Conservation (phyloP, 345 rosid species). For the Mallotus nudiflorus region DNA sequence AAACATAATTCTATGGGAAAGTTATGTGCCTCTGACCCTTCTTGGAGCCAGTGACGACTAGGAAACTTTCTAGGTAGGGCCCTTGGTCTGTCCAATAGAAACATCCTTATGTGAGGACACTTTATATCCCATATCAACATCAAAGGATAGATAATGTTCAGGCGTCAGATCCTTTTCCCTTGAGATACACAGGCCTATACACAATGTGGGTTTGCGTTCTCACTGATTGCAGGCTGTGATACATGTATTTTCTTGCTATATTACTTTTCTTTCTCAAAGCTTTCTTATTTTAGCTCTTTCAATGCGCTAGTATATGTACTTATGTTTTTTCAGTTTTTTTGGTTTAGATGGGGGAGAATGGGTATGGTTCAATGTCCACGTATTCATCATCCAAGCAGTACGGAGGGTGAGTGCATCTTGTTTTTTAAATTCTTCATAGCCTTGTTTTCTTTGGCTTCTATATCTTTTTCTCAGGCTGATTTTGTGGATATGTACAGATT, state of each 20-base stretch:
- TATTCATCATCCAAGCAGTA: slow-evolving; percentile 64
- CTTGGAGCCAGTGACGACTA: background rate
- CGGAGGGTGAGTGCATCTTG: slow-evolving; percentile 62
- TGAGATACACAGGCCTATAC: background rate
- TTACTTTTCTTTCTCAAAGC: background rate
- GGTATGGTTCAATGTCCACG: slow-evolving; percentile 64
- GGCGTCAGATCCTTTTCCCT: background rate
- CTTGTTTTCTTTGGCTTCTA: slow-evolving; percentile 2
- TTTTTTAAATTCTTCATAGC: slow-evolving; percentile 1
- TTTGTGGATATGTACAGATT: slow-evolving; percentile 42
- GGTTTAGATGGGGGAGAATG: slow-evolving; percentile 57
- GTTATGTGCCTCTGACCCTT: background rate
- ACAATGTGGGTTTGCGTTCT: background rate
- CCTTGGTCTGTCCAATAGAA: background rate
- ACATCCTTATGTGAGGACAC: background rate
- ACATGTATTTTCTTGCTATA: background rate
- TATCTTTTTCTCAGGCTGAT: slow-evolving; percentile 5
- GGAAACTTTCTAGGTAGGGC: background rate
- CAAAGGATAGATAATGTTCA: background rate
- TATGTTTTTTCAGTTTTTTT: slow-evolving; percentile 1
- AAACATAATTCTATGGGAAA: background rate
- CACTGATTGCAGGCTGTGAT: background rate
- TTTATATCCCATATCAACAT: background rate
- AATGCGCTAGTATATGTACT: slow-evolving; percentile 9
- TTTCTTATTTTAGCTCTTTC: background rate